Evolutionary conservation across 768 basidiomycete species (phyloP), one percentile per base, ranked within the genome.

Genomic region (Lentinus brumalis): DNA sequence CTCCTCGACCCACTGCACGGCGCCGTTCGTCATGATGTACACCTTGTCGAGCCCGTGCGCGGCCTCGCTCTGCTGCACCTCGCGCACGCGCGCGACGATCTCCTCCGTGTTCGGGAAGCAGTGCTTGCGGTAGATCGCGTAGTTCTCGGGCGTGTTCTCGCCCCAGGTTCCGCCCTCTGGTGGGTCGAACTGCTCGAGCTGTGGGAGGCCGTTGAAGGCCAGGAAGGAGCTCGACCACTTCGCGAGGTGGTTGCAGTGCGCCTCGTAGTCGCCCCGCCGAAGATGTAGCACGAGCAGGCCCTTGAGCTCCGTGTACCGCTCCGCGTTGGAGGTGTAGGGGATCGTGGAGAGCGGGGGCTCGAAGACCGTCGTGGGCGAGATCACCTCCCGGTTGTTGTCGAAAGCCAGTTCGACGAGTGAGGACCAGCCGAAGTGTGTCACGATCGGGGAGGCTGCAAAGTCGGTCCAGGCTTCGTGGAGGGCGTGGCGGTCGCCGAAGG

Each of bases 1-100:
- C 56, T 81, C 77, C 0, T 57, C 67, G 53, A 86, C 66, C 84
- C 84, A 90, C 49, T 68, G 73, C 16, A 59, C 62, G 44, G 80
- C 74, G 6, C 79, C 88, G 62, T 91, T 90, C 46, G 86, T 87
- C 82, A 89, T 81, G 46, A 89, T 70, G 60, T 86, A 89, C 32
- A 90, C 69, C 47, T 75, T 75, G 61, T 76, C 77, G 39, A 87
- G 66, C n/a, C 64, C 64, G 42, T 40, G 21, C 53, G 56, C 69
- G 18, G 54, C 66, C 38, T 47, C 47, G 12, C 57, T 57, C 55
- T 40, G 50, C 14, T 64, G 61, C 56, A 71, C 69, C 49, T 64
- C 69, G 59, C 67, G 70, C 8, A 83, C 78, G 39, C 76, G 78
- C 51, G 73, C 69, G 16, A 79, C 78, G 50, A 89, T 82, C 57